Percentiles rank a stretch among this genome's conserved stretches.
Conservation (phyloP, 2,329 filamentous ascomycete species). For the Emmonsiellopsis sp. region DNA sequence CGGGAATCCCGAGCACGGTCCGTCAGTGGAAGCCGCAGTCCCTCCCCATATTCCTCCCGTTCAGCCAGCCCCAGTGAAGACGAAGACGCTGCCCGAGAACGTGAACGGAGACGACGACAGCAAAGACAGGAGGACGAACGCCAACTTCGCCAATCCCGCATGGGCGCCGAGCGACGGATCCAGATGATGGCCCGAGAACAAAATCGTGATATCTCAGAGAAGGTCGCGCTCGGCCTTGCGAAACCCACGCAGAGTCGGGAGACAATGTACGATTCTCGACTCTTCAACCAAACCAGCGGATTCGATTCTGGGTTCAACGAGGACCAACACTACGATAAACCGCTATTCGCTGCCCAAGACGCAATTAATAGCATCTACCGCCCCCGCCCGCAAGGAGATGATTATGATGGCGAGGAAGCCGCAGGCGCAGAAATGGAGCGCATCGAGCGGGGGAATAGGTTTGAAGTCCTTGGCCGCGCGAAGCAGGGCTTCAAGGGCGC, state of each 20-base stretch:
- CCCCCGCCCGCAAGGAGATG: conserved; percentile 61
- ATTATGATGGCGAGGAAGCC: conserved; percentile 67
- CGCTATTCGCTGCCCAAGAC: conserved; percentile 90
- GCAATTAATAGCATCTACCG: conserved; percentile 91
- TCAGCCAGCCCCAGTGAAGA: conserved; percentile 49
- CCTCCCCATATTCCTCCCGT: conserved; percentile 35
- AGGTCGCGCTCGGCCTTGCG: conserved; percentile 85
- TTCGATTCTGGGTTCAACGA: conserved; percentile 93
- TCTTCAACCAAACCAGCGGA: conserved; percentile 90
- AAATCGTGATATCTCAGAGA: conserved; percentile 93
- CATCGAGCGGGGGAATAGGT: conserved; percentile 76
- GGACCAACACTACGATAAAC: conserved; percentile 95
- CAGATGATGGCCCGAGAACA: conserved; percentile 93
- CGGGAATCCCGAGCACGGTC: conserved; percentile 39
- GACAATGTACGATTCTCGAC: conserved; percentile 90
- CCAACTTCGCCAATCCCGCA: conserved; percentile 83
- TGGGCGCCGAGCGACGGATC: conserved; percentile 86
- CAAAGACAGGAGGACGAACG: conserved; percentile 74
- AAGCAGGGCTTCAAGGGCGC: conserved; percentile 83
- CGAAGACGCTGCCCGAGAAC: conserved; percentile 62
- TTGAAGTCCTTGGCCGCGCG: conserved; percentile 77
- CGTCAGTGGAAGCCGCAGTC: conserved; percentile 41
- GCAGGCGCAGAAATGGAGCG: conserved; percentile 77
- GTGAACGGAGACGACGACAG: conserved; percentile 70
- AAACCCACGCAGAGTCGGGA: conserved; percentile 90